Evolutionary conservation across 805 yeast genomes (phyloP), one percentile per base, ranked within the genome.

Genomic region (Pichia exigua): DNA sequence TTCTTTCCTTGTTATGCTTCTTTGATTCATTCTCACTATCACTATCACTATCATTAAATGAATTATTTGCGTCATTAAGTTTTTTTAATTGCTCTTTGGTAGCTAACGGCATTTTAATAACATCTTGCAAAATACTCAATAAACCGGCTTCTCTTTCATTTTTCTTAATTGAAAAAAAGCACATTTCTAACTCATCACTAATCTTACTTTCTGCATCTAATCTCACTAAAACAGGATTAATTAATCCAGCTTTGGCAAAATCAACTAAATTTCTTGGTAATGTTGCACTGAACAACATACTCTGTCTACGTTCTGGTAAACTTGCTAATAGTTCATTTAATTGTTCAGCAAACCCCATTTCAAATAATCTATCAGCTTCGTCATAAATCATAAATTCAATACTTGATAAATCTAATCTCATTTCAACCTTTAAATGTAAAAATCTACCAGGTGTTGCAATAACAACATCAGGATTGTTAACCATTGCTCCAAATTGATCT

Each of bases 371-470:
- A 74, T 92, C 99, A 38, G 98, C 98, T 73, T 92, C 99, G 70
- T 92, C 99, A 65, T 92, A 92, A 1, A 91, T 96, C 44, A 91
- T 85, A 63, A 87, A 92, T 65, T 94, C 96, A 18, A 94, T 81
- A 2, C 88, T 77, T 57, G 78, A 80, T 67, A 94, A 75, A 63
- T 89, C 95, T 50, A 94, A 73, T 54, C 79, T 79, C 99, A 94
- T 94, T 71, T 94, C 99, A 27, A 92, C 91, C 66, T 92, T 88
- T 65, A 94, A 77, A 77, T 94, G 99, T 69, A 92, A 70, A 62
- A 94, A 94, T 68, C 99, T 79, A 67, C 99, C 99, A 0, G 99
- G 99, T 0, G 99, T 94, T 21, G 98, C 98, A 53, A 94, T 84
- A 41, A 94, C 77, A 38, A 95, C 83, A 72, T 94, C 99, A 0